Evolutionary conservation across 2,329 filamentous ascomycete species (phyloP), one percentile per base, ranked within the genome.

Genomic region (Hysterium pulicare): DNA sequence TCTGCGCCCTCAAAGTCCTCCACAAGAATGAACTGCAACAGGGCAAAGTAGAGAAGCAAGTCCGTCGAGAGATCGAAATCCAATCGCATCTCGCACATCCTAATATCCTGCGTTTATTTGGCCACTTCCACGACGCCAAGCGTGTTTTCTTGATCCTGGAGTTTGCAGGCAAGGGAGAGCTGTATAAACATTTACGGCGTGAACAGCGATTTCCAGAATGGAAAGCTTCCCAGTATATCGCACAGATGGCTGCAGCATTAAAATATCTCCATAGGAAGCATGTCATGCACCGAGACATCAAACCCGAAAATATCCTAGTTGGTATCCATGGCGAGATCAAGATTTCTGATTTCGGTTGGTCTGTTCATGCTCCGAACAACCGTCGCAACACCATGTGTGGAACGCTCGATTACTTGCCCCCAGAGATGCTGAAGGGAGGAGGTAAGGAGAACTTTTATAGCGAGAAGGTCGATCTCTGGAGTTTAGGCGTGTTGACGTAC

Each of bases 321-420:
- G 91, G 91, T 11, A 90, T 97, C 46, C 91, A 97, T 63, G 93
- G 90, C 53, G 93, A 98, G 74, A 90, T 98, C 72, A 98, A 98
- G 71, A 90, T 98, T 61, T 94, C 89, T 4, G 93, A 98, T 68
- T 98, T 97, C 61, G 91, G 93, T 38, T 98, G 93, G 93, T 94
- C 87, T 64, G 93, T 97, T 3, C 93, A 98, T 68, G 93, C 93
- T 4, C 93, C 93, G 21, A 96, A 95, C 69, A 94, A 91, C 71
- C 77, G 93, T 55, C 79, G 93, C 48, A 86, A 90, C 61, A 98
- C 93, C 42, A 90, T 97, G 82, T 98, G 93, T 67, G 93, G 93
- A 50, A 98, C 93, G 15, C 81, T 97, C 32, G 93, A 98, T 71
- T 98, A 98, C 68, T 80, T 98, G 13, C 93, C 93, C 3, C 93